phyloP scores from a whole-genome alignment of 73 alveolate genomes.

The Paramecium biaurelia region DNA sequence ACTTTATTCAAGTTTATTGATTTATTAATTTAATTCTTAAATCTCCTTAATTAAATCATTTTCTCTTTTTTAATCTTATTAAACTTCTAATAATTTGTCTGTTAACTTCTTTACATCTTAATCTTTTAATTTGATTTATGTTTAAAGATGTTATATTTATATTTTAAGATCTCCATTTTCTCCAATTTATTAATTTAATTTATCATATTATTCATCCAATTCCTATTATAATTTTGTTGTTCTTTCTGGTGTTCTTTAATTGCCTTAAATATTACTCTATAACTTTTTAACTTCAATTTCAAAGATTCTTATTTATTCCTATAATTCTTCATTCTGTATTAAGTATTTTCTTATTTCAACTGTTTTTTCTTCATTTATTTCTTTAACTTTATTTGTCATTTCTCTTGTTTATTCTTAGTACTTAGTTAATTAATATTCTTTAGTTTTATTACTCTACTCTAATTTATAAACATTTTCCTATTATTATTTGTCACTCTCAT shows the following conservation, averaged over 20 bases:
- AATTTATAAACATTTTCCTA: neutral
- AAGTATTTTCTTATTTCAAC: neutral
- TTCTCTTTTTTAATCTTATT: neutral
- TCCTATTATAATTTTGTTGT: neutral
- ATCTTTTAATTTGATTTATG: neutral
- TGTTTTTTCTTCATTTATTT: neutral
- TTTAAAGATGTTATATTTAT: neutral
- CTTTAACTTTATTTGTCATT: neutral
- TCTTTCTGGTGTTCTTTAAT: conserved; percentile 23
- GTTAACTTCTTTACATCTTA: neutral
- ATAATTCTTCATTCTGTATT: neutral
- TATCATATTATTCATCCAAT: neutral
- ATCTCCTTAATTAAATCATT: neutral
- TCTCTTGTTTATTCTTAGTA: neutral
- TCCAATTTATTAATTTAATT: neutral
- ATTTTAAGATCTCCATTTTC: neutral
- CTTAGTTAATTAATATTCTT: neutral
- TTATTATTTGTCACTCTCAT: neutral
- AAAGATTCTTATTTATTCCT: neutral
- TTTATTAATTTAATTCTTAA: neutral
- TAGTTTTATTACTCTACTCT: neutral
- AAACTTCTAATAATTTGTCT: neutral
- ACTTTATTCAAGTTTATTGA: neutral
- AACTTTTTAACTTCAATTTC: neutral
- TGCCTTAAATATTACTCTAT: neutral